These are phyloP conservation scores for Gremmenia infestans DNA, from an alignment of 2,329 filamentous ascomycete species.

Conservation along the genomic window DNA sequence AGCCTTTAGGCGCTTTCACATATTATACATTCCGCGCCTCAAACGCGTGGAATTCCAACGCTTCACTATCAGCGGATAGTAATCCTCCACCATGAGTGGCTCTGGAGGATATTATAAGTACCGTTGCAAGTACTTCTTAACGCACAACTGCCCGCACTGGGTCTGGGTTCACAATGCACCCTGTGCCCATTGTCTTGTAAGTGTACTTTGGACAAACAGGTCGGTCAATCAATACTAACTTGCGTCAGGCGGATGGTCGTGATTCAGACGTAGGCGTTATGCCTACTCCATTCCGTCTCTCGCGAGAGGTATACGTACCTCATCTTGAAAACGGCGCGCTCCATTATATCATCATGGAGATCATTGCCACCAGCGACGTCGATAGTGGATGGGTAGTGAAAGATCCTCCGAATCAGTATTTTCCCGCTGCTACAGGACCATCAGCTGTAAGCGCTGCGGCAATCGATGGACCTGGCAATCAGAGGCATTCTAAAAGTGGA, in stretches of 20 bases:
- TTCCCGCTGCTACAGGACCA: slow-evolving; percentile 21
- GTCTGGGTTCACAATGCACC: slow-evolving; percentile 48
- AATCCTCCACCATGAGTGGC: slow-evolving; percentile 28
- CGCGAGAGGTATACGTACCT: slow-evolving; percentile 42
- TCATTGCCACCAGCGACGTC: slow-evolving; percentile 32
- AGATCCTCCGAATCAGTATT: slow-evolving; percentile 13
- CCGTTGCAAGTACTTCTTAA: slow-evolving; percentile 50
- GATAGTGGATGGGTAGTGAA: slow-evolving; percentile 30
- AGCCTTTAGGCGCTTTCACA: neutral
- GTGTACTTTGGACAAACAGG: slow-evolving; percentile 20
- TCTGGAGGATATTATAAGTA: slow-evolving; percentile 42
- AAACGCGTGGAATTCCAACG: slow-evolving; percentile 19
- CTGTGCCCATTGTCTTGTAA: slow-evolving; percentile 47
- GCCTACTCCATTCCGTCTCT: slow-evolving; percentile 24
- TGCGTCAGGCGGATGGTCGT: slow-evolving; percentile 43
- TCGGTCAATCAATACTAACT: slow-evolving; percentile 5
- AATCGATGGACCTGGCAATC: slow-evolving; percentile 15
- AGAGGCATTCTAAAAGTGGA: slow-evolving; percentile 12
- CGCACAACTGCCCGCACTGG: slow-evolving; percentile 49
- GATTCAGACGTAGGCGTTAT: slow-evolving; percentile 36
- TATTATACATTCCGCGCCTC: slow-evolving; percentile 12
- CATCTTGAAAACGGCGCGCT: slow-evolving; percentile 41
- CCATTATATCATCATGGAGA: slow-evolving; percentile 45
- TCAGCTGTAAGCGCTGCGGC: slow-evolving; percentile 16
- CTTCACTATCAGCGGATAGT: slow-evolving; percentile 31